Evolutionary conservation across 2,329 filamentous ascomycete genomes (phyloP), one percentile per base, ranked within the genome.

Genomic region (Myotisia sp.): DNA sequence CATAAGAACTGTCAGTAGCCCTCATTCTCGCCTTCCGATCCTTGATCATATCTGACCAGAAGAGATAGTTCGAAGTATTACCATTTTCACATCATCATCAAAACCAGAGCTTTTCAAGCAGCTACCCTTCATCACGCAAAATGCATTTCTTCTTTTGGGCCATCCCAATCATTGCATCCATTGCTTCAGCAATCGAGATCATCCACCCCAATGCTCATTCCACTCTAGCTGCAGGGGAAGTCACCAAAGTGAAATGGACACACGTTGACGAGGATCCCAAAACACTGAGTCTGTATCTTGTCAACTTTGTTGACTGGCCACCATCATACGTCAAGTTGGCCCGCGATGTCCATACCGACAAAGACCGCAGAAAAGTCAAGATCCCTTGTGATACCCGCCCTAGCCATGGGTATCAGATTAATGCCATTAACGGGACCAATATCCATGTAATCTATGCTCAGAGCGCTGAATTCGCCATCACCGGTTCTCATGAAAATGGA

Each of bases 241-340:
- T 44, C 24, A 40, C 52, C 42, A 46, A 45, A 26, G 49, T 62
- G 24, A 47, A 48, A 20, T 62, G 59, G 59, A 44, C 46, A 29
- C 52, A 46, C 14, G 59, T 62, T 36, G 56, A 62, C 41, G 62
- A 57, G 8, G 59, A 63, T 42, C 55, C 59, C 12, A 41, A 47
- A 21, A 39, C 34, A 24, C 55, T 63, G 50, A 58, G 55, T 47
- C 44, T 63, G 42, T 62, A 55, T 42, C 54, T 63, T 34, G 57
- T 59, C 51, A 62, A 63, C 55, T 63, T 63, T 44, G 54, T 60
- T 41, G 54, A 59, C 46, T 63, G 55, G 53, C 59, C 59, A 24
- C 59, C 59, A 5, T 54, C 46, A 39, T 62, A 61, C 42, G 48
- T 52, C 22, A 47, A 53, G 5, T 38, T 62, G 37, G 56, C 54